Evolutionary conservation across 2,329 filamentous ascomycete species (phyloP).

Genomic region (Verticillium nonalfalfae): DNA sequence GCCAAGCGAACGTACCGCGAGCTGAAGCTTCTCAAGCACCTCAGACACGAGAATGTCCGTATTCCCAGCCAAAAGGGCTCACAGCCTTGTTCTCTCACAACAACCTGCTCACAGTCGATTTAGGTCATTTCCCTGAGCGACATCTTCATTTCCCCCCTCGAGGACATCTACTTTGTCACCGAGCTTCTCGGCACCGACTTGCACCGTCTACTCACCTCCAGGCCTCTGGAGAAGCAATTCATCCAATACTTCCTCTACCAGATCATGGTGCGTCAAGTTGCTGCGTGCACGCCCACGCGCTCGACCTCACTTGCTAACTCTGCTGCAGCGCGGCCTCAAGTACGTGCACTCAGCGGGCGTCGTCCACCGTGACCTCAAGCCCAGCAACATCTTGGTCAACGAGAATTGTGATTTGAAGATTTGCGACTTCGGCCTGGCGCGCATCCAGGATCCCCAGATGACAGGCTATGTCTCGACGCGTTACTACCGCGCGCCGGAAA

Average conservation of each 20-base stretch:
- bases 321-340: slow-evolving; percentile 79
- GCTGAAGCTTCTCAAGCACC: slow-evolving; percentile 92
- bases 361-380: slow-evolving; percentile 95
- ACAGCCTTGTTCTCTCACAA: background rate
- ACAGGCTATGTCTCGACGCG: slow-evolving; percentile 97
- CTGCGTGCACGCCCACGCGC: background rate
- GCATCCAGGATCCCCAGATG: slow-evolving; percentile 99
- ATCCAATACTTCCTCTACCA: slow-evolving; percentile 99
- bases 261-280: slow-evolving; percentile 67
- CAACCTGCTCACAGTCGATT: slow-evolving; percentile 5
- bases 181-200: slow-evolving; percentile 95
- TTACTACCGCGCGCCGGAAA: slow-evolving; percentile 98
- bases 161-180: slow-evolving; percentile 99
- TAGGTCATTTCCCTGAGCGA: slow-evolving; percentile 97
- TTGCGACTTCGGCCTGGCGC: slow-evolving; percentile 95
- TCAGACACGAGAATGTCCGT: slow-evolving; percentile 89
- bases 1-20: slow-evolving; percentile 98
- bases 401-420: slow-evolving; percentile 99
- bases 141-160: slow-evolving; percentile 98
- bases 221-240: slow-evolving; percentile 97
- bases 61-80: slow-evolving; percentile 1
- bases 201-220: slow-evolving; percentile 88
- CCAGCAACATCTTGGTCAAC: slow-evolving; percentile 98
- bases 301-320: slow-evolving; percentile 6
- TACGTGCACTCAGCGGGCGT: slow-evolving; percentile 98